These are phyloP conservation scores for Wallacemonas sp. DNA, from an alignment of 208 protist genomes.

Conservation along the genomic window DNA sequence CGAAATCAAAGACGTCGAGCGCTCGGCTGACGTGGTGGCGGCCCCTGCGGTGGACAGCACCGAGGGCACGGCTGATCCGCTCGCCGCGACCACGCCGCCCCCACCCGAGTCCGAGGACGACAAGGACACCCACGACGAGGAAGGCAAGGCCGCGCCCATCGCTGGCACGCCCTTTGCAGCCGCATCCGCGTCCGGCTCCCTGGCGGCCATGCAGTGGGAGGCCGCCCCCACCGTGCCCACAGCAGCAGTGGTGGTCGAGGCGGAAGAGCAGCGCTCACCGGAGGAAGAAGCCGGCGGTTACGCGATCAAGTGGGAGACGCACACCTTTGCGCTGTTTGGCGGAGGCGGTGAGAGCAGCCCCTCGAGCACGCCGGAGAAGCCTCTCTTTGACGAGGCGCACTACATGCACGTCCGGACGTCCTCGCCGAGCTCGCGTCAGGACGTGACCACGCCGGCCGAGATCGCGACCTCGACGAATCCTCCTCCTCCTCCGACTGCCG, in stretches of 20 bases:
- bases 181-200: neutral
- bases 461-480: neutral
- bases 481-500: neutral
- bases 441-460: neutral
- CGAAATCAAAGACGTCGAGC: no score
- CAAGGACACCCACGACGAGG: no score
- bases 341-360: neutral
- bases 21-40: neutral
- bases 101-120: no score
- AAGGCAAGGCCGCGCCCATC: neutral
- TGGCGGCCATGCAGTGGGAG: neutral
- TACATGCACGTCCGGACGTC: neutral
- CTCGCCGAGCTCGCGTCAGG: neutral
- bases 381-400: neutral
- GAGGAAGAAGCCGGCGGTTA: neutral
- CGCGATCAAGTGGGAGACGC: slow-evolving; percentile 1
- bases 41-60: neutral
- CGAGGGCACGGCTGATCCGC: neutral
- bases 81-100: no score
- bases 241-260: no score
- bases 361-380: neutral
- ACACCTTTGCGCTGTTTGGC: slow-evolving; percentile 11
- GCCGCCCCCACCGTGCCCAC: neutral
- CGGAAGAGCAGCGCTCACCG: neutral
- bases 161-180: neutral